Evolutionary conservation across 1,284 basidiomycete species (phyloP).

Genomic region (Boletus calvinii): DNA sequence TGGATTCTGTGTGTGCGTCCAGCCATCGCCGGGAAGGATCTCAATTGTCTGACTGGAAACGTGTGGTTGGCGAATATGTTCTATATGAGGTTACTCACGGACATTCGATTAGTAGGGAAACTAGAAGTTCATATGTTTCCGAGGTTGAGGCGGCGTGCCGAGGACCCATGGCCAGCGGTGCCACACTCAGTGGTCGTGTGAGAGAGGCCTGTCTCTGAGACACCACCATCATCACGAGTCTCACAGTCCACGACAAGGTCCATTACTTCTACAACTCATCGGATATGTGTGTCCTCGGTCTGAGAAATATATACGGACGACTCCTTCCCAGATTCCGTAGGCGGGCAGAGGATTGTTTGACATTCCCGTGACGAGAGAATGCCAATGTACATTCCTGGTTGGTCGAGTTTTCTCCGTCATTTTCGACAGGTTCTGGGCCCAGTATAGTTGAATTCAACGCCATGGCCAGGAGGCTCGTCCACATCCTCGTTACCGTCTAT

Average conservation of each 20-base stretch:
- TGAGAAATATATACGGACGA: background rate
- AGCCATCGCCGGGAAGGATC: constrained; percentile 30
- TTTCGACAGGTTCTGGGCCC: background rate
- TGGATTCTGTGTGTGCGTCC: constrained; percentile 9
- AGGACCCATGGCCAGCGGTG: constrained; percentile 1
- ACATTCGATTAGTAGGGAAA: constrained; percentile 20
- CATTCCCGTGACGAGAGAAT: constrained; percentile 12
- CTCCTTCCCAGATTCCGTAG: background rate
- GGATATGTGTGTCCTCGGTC: background rate
- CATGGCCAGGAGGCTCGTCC: constrained; percentile 16
- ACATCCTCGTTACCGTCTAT: constrained; percentile 28
- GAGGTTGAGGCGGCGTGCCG: background rate
- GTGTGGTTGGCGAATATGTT: background rate
- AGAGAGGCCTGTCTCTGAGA: background rate
- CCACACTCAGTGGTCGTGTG: background rate
- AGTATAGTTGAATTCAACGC: background rate
- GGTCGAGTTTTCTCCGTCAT: background rate
- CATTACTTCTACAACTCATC: background rate
- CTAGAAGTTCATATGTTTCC: constrained; percentile 24
- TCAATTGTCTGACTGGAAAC: constrained; percentile 27
- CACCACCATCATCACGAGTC: background rate
- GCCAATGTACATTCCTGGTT: constrained; percentile 19
- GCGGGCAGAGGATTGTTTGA: background rate
- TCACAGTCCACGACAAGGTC: background rate
- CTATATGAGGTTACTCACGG: constrained; percentile 24